A percentile compares a stretch with the other conserved stretches of the same genome.
phyloP scores from a whole-genome alignment of 306 rosid species.

The Vicia villosa region DNA sequence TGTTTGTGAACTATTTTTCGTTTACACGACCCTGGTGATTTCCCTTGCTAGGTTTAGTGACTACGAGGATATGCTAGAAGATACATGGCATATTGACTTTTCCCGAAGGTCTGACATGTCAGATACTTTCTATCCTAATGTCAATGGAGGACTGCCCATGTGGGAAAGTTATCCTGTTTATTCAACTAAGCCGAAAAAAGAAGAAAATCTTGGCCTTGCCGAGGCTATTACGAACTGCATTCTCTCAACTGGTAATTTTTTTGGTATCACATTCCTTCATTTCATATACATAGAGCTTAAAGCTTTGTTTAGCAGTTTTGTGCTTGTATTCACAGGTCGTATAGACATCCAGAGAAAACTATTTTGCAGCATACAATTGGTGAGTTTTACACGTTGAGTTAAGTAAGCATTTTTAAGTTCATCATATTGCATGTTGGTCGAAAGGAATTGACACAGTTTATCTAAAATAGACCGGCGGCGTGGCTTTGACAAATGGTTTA shows the following conservation, averaged over 20 bases:
- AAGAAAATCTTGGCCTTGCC: slow-evolving; percentile 91
- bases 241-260: slow-evolving; percentile 74
- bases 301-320: slow-evolving; percentile 35
- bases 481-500: slow-evolving; percentile 82
- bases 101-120: slow-evolving; percentile 77
- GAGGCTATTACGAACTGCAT: slow-evolving; percentile 90
- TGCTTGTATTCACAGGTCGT: slow-evolving; percentile 68
- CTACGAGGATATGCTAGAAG: slow-evolving; percentile 93
- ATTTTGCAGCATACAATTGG: slow-evolving; percentile 96
- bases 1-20: background rate
- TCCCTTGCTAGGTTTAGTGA: slow-evolving; percentile 69
- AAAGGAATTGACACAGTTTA: slow-evolving; percentile 41
- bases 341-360: slow-evolving; percentile 92
- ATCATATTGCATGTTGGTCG: slow-evolving; percentile 29
- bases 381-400: slow-evolving; percentile 48
- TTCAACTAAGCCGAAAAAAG: slow-evolving; percentile 79
- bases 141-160: slow-evolving; percentile 72
- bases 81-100: slow-evolving; percentile 83
- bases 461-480: slow-evolving; percentile 81
- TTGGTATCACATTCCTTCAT: slow-evolving; percentile 24
- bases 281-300: slow-evolving; percentile 32
- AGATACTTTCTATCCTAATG: slow-evolving; percentile 65
- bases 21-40: slow-evolving; percentile 27
- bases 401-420: slow-evolving; percentile 30
- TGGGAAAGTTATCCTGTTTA: slow-evolving; percentile 87